Evolutionary conservation across 2,329 filamentous ascomycete species (phyloP).

Genomic region (Cladophialophora carrionii): DNA sequence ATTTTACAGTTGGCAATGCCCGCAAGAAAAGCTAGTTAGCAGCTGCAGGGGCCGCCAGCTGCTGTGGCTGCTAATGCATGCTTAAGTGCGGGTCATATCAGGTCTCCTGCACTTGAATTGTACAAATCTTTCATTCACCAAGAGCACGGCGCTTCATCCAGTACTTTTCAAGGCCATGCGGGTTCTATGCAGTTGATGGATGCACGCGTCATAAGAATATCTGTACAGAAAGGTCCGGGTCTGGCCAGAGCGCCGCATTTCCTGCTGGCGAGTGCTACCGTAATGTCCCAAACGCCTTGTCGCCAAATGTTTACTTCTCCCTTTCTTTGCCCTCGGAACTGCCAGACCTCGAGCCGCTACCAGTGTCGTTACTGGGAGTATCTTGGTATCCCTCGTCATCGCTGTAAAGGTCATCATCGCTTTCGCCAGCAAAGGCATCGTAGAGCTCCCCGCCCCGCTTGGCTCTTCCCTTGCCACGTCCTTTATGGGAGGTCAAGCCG

Average conservation of each 20-base stretch:
- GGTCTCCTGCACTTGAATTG: background rate
- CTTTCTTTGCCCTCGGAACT: slow-evolving; percentile 31
- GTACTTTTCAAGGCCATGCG: background rate
- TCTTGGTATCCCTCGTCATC: slow-evolving; percentile 45
- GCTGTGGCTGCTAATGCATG: background rate
- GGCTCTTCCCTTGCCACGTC: slow-evolving; percentile 56
- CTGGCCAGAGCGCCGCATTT: slow-evolving; percentile 4
- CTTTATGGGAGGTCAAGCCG: slow-evolving; percentile 43
- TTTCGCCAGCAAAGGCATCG: slow-evolving; percentile 94
- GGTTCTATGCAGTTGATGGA: background rate
- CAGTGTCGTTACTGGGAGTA: slow-evolving; percentile 37
- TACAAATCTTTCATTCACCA: background rate
- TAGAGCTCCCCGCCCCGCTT: slow-evolving; percentile 84
- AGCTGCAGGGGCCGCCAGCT: background rate
- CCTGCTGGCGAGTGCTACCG: background rate
- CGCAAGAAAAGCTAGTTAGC: slow-evolving; percentile 6
- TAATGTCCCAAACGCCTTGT: slow-evolving; percentile 8
- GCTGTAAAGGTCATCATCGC: slow-evolving; percentile 67
- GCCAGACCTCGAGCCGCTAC: slow-evolving; percentile 32
- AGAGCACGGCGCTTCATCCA: background rate
- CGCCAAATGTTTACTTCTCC: slow-evolving; percentile 21
- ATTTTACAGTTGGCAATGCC: slow-evolving; percentile 9
- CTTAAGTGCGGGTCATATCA: background rate
- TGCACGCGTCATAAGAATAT: slow-evolving; percentile 18
- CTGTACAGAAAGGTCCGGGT: slow-evolving; percentile 8